Evolutionary conservation across 2,329 filamentous ascomycete genomes (phyloP).

Genomic region (Fusarium chlamydosporum): DNA sequence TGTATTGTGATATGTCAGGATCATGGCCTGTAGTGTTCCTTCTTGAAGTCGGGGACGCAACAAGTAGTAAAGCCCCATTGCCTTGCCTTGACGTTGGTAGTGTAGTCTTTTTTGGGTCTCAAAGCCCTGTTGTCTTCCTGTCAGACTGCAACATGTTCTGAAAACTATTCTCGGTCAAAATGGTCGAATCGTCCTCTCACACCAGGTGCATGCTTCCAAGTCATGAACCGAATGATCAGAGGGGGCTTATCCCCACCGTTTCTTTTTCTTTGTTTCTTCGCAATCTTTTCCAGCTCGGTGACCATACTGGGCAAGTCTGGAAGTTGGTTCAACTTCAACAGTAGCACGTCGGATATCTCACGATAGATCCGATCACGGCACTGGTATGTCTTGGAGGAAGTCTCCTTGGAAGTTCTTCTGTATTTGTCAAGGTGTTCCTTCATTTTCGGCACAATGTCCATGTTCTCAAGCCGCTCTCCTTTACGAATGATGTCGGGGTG

Average conservation of each 20-base stretch:
- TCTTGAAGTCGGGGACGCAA: neutral
- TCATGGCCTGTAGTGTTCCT: no score
- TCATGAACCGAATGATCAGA: slow-evolving; percentile 7
- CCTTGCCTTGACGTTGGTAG: neutral
- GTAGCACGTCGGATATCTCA: neutral
- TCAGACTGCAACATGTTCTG: neutral
- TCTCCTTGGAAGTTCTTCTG: neutral
- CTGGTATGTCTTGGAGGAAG: neutral
- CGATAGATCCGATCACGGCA: slow-evolving; percentile 1
- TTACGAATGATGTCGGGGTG: neutral
- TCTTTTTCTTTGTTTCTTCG: neutral
- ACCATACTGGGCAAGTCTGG: neutral
- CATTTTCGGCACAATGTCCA: neutral
- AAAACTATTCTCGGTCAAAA: neutral
- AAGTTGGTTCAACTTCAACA: neutral
- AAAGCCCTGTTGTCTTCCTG: neutral
- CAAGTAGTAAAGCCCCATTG: no score
- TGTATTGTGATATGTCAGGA: no score
- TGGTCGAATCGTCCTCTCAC: neutral
- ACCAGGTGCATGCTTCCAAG: neutral
- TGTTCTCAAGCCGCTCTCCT: neutral
- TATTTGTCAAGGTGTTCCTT: neutral
- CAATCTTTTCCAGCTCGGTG: neutral
- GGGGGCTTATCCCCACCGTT: neutral
- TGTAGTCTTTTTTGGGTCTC: neutral